These are phyloP conservation scores for Ammopiptanthus mongolicus DNA, from an alignment of 306 rosid genomes.

Conservation along the genomic window DNA sequence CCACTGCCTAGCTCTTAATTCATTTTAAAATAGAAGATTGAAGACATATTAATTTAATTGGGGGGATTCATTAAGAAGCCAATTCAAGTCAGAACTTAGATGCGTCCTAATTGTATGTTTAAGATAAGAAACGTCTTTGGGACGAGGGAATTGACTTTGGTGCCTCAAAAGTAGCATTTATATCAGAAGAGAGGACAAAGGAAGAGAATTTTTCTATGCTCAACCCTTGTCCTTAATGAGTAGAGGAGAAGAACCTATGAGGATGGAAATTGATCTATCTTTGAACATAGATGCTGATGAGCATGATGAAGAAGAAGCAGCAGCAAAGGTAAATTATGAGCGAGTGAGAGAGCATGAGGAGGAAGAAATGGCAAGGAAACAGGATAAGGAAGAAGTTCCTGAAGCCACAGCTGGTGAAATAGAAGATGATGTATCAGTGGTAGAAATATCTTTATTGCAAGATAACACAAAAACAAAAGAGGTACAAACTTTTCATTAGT, in stretches of 20 bases:
- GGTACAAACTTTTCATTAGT: constrained; percentile 30
- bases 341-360: neutral
- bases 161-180: constrained; percentile 71
- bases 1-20: neutral
- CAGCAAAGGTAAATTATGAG: constrained; percentile 27
- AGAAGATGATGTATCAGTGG: constrained; percentile 54
- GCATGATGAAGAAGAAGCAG: constrained; percentile 1
- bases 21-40: constrained; percentile 4
- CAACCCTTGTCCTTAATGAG: constrained; percentile 39
- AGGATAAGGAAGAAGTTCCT: constrained; percentile 26
- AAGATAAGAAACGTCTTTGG: constrained; percentile 47
- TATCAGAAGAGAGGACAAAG: constrained; percentile 26
- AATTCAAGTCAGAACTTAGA: constrained; percentile 77
- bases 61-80: constrained; percentile 32
- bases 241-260: constrained; percentile 20
- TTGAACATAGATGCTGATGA: constrained; percentile 44
- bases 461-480: constrained; percentile 36
- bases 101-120: constrained; percentile 71
- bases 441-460: constrained; percentile 36
- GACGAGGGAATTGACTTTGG: constrained; percentile 86
- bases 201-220: constrained; percentile 24
- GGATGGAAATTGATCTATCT: constrained; percentile 73
- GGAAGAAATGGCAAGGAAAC: neutral
- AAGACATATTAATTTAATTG: constrained; percentile 32
- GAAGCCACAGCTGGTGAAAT: constrained; percentile 45